phyloP scores from a whole-genome alignment of 164 flowering plant genomes.

The Sedum album region DNA sequence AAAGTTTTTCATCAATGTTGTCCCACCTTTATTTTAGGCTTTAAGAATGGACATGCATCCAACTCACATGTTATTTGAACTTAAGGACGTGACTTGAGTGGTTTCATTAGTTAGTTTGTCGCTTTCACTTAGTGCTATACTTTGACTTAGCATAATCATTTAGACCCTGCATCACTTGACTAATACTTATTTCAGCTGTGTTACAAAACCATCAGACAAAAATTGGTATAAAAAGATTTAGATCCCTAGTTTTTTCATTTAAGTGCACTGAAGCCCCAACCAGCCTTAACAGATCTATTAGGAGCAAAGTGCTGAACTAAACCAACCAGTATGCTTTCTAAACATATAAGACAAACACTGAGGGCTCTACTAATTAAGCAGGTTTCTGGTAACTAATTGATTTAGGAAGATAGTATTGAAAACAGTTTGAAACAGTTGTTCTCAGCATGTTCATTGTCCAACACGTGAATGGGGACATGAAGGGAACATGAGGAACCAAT shows the following conservation, averaged over 20 bases:
- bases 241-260: background rate
- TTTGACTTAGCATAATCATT: background rate
- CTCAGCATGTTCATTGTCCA: background rate
- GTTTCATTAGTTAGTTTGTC: background rate
- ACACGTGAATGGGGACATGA: background rate
- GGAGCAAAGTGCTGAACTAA: background rate
- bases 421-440: background rate
- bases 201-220: too few relatives aligned
- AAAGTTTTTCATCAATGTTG: background rate
- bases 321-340: background rate
- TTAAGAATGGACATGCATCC: constrained; percentile 3
- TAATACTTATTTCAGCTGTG: too few relatives aligned
- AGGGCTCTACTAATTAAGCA: background rate
- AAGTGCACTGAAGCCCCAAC: background rate
- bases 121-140: background rate
- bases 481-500: background rate
- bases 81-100: background rate
- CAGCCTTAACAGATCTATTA: background rate
- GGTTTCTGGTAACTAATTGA: background rate
- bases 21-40: background rate
- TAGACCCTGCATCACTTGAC: background rate
- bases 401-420: background rate
- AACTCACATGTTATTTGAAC: background rate
- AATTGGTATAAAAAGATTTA: background rate
- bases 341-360: background rate